A percentile compares a stretch with the other conserved stretches of the same genome.
Evolutionary conservation across 106 monocot species (phyloP).

Genomic region (Dioscorea zingiberensis): DNA sequence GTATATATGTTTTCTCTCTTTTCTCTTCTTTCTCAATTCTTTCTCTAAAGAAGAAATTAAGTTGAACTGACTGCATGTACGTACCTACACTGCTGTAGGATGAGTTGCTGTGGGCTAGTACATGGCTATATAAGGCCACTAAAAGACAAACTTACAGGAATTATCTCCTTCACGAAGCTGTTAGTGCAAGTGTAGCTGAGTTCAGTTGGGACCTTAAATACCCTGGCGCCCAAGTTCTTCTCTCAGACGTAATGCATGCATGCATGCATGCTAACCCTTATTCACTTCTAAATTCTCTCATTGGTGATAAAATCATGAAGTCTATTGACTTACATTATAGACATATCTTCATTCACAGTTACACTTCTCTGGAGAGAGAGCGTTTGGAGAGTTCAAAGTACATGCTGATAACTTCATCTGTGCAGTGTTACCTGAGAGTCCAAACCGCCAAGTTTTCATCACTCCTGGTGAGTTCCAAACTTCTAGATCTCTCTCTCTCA

Average conservation of each 20-base stretch:
- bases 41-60: not conserved
- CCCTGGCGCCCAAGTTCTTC: constrained; percentile 82
- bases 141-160: constrained; percentile 27
- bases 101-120: constrained; percentile 86
- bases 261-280: too few relatives aligned
- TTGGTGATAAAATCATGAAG: too few relatives aligned
- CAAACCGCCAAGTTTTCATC: constrained; percentile 59
- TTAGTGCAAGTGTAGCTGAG: constrained; percentile 79
- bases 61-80: too few relatives aligned
- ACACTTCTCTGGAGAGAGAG: constrained; percentile 32
- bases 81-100: constrained; percentile 37
- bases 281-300: too few relatives aligned
- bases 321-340: too few relatives aligned
- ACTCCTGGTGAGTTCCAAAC: constrained; percentile 40
- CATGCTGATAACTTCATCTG: constrained; percentile 93
- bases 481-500: too few relatives aligned
- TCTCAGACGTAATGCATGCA: constrained; percentile 34
- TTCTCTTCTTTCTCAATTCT: not conserved
- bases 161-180: constrained; percentile 59
- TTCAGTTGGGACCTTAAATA: constrained; percentile 95
- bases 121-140: constrained; percentile 85
- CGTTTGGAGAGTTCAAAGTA: constrained; percentile 50
- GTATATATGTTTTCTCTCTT: constrained; percentile 23
- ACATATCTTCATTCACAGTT: constrained; percentile 21
- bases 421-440: constrained; percentile 70